Percentiles rank a stretch among this genome's conserved stretches.
Conservation (phyloP, 352 stramenopile genomes). For the Phytophthora fragariae region DNA sequence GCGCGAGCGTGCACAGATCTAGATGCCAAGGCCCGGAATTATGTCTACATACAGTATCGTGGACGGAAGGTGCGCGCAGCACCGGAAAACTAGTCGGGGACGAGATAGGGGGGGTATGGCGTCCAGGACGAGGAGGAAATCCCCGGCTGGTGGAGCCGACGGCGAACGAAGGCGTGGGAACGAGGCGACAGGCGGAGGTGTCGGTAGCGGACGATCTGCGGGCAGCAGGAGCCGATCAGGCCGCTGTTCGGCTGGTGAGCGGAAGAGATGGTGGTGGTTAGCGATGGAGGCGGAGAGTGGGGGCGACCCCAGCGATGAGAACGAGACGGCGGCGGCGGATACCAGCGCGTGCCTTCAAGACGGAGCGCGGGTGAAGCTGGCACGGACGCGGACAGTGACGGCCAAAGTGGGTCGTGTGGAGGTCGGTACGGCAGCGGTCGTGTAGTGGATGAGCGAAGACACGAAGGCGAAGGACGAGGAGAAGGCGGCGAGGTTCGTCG, state of each 20-base stretch:
- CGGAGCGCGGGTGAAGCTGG: neutral
- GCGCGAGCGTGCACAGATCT: neutral
- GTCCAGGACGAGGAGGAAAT: too few species aligned
- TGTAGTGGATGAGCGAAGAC: neutral
- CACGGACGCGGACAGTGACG: too few species aligned
- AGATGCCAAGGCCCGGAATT: conserved; percentile 5
- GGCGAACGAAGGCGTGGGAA: too few species aligned
- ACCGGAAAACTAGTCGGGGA: neutral
- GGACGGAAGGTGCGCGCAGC: neutral
- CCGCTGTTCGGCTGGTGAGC: too few species aligned
- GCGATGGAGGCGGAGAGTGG: too few species aligned
- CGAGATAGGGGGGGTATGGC: too few species aligned
- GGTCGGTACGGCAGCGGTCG: neutral
- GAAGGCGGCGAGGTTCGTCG: neutral
- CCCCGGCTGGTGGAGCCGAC: too few species aligned
- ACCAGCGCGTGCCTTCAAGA: neutral
- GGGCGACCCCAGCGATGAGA: neutral
- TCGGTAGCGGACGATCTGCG: too few species aligned
- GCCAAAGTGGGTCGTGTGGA: neutral
- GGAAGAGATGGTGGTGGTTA: too few species aligned
- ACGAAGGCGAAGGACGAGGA: neutral
- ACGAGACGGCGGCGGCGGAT: neutral
- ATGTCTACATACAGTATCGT: neutral
- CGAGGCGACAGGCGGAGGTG: too few species aligned
- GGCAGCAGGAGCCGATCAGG: too few species aligned